Conservation (phyloP, 768 basidiomycete genomes). For the Xanthoconium purpureum region DNA sequence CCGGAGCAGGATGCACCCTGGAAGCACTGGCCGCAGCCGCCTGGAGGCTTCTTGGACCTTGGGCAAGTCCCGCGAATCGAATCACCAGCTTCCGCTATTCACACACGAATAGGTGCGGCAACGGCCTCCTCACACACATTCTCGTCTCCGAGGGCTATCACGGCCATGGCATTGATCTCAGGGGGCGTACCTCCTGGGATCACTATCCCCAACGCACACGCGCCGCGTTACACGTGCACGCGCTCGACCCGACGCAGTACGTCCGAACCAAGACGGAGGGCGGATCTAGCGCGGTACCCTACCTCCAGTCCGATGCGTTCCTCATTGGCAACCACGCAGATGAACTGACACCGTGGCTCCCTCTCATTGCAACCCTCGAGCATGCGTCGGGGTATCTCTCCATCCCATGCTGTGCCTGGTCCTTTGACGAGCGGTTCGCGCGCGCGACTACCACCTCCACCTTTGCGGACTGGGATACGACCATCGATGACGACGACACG, state of each 20-base stretch:
- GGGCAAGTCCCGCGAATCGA: conserved; percentile 49
- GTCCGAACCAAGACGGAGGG: background rate
- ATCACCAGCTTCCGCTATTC: background rate
- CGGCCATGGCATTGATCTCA: conserved; percentile 84
- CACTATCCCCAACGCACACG: conserved; percentile 68
- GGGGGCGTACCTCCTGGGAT: conserved; percentile 80
- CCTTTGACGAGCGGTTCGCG: conserved; percentile 66
- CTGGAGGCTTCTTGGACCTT: conserved; percentile 84
- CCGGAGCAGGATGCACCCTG: conserved; percentile 43
- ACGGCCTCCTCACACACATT: conserved; percentile 89
- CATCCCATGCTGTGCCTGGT: conserved; percentile 92
- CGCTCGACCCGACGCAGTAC: conserved; percentile 58
- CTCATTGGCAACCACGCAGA: conserved; percentile 95
- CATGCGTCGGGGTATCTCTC: conserved; percentile 66
- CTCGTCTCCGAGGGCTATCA: conserved; percentile 78
- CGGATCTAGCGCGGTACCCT: conserved; percentile 14
- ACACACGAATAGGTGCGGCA: conserved; percentile 66
- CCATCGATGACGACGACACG: conserved; percentile 22
- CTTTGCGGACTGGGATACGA: conserved; percentile 21
- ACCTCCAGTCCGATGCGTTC: conserved; percentile 53
- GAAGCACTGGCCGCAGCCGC: conserved; percentile 74
- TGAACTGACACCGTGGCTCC: conserved; percentile 93
- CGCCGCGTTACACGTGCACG: conserved; percentile 56
- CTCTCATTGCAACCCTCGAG: conserved; percentile 68
- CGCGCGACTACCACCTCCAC: conserved; percentile 38